Evolutionary conservation across 306 rosid genomes (phyloP).

Genomic region (Quercus cerris): DNA sequence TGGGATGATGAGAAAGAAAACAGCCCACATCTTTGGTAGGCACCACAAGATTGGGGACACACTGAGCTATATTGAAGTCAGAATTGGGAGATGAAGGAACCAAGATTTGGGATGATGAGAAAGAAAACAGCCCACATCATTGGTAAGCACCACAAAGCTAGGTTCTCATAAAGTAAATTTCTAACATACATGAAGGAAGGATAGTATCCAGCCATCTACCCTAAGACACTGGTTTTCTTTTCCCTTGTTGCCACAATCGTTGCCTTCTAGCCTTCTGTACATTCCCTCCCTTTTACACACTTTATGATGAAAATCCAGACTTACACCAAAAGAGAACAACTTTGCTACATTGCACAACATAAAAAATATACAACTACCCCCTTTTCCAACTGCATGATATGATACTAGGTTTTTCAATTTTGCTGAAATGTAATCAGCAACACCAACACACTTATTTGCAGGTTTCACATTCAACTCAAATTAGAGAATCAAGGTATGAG

Average conservation of each 20-base stretch:
- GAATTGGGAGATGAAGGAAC: neutral
- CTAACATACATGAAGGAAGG: constrained; percentile 10
- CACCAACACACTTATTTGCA: constrained; percentile 26
- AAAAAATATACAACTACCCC: constrained; percentile 42
- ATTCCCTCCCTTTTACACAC: constrained; percentile 22
- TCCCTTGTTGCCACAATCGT: constrained; percentile 8
- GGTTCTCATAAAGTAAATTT: neutral
- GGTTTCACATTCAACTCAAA: constrained; percentile 23
- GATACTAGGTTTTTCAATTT: constrained; percentile 20
- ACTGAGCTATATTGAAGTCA: neutral
- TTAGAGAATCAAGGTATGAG: constrained; percentile 53
- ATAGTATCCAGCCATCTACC: constrained; percentile 15
- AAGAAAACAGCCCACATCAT: neutral
- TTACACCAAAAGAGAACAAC: constrained; percentile 14
- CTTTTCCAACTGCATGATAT: constrained; percentile 16
- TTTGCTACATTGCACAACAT: constrained; percentile 27
- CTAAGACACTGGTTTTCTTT: constrained; percentile 5
- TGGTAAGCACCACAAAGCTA: neutral
- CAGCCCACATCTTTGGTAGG: neutral
- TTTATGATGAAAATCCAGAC: constrained; percentile 15
- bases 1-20: neutral
- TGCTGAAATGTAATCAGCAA: neutral
- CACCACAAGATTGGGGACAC: neutral
- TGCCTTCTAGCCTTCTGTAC: constrained; percentile 42
- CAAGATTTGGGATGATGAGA: neutral